These are phyloP conservation scores for Viscum album DNA, from an alignment of 177 flowering plant species.

Conservation along the genomic window DNA sequence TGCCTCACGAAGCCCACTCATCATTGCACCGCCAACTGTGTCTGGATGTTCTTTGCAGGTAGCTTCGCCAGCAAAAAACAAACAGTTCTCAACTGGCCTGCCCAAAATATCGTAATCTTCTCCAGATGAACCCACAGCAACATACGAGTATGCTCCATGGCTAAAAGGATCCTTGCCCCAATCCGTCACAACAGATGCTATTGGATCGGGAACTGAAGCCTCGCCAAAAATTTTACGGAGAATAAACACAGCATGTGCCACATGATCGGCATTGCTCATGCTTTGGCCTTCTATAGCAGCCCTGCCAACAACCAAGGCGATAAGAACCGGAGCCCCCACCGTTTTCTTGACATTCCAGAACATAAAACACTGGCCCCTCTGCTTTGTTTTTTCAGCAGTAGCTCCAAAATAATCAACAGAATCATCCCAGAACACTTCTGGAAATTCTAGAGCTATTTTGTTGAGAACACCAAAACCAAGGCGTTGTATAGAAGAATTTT, in stretches of 20 bases:
- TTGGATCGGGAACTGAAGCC: slow-evolving; percentile 68
- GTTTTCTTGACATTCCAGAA: slow-evolving; percentile 97
- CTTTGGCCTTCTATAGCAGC: slow-evolving; percentile 76
- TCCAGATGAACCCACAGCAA: slow-evolving; percentile 95
- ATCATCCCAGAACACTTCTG: slow-evolving; percentile 94
- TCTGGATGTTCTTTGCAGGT: slow-evolving; percentile 99
- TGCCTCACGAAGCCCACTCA: slow-evolving; percentile 98
- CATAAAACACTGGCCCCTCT: slow-evolving; percentile 92
- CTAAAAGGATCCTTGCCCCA: slow-evolving; percentile 98
- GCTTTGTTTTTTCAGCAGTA: slow-evolving; percentile 74
- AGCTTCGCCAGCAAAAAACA: slow-evolving; percentile 99
- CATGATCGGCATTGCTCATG: slow-evolving; percentile 59
- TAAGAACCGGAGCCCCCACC: slow-evolving; percentile 91
- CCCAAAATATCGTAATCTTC: slow-evolving; percentile 94
- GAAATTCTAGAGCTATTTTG: slow-evolving; percentile 81
- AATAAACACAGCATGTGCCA: slow-evolving; percentile 64
- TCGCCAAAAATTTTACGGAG: slow-evolving; percentile 90
- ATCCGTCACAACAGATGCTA: slow-evolving; percentile 90
- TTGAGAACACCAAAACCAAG: slow-evolving; percentile 98
- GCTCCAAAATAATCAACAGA: slow-evolving; percentile 96
- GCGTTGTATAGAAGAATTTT: slow-evolving; percentile 55
- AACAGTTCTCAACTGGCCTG: slow-evolving; percentile 77
- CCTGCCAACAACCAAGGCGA: slow-evolving; percentile 88
- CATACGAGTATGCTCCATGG: slow-evolving; percentile 94
- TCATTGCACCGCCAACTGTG: slow-evolving; percentile 99